Base-by-base conservation (phyloP, 2,329 filamentous ascomycete genomes). In the Sarocladiaceae sp. region DNA sequence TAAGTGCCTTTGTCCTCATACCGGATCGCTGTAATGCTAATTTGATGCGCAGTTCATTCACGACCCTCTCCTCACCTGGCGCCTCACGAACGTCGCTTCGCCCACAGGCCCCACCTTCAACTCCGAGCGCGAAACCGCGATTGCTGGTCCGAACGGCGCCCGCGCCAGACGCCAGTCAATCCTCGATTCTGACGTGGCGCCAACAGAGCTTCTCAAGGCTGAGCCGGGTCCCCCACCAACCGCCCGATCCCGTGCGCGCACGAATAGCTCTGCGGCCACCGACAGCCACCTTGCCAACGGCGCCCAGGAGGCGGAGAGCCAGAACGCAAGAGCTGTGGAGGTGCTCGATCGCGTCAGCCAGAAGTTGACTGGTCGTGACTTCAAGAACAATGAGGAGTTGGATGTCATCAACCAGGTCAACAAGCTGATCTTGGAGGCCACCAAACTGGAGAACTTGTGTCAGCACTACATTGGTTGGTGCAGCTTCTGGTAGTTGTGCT, bases 381-480 rank as follows among this genome's bases (percentile, higher is more conserved):
- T 99, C 70, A 92, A 90, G 69, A 80, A 84, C 2, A 80, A 81
- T 42, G 88, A 95, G 62, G 93, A 97, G 71, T 78, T 99, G 57
- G 86, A 85, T 53, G 85, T 96, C 20, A 84, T 89, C 52, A 83
- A 84, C 56, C 94, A 99, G 72, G 95, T 99, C 4, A 93, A 96
- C 70, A 93, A 95, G 69, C 75, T 99, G 62, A 88, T 99, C 61
- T 86, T 88, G 56, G 93, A 99, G 74, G 94, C 94, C 20, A 99
- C 94, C 6, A 97, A 94, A 65, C 77, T 97, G 61, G 94, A 97
- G 79, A 97, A 97, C 68, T 75, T 99, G 56, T 99, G 94, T 67
- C 94, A 97, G 76, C 94, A 97, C 74, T 99, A 97, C 68, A 96
- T 97, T 62, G 94, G 94, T 57, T 97, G 93, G 93, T 97, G 93